phyloP scores from a whole-genome alignment of 116 monocot genomes.

The Cymodocea nodosa region DNA sequence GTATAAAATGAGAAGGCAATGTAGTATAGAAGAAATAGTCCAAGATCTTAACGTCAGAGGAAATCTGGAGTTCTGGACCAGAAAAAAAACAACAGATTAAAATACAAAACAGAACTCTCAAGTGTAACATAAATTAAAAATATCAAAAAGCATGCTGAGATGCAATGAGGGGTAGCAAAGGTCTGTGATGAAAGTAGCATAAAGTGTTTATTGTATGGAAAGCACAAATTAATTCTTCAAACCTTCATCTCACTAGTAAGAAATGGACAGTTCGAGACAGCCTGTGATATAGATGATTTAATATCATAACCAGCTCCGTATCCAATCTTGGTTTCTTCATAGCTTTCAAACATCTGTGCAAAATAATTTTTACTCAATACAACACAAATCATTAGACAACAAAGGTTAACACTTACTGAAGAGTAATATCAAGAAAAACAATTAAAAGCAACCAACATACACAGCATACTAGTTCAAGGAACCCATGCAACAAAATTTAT shows the following conservation, averaged over 20 bases:
- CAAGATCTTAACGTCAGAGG: no score
- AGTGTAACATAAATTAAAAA: no score
- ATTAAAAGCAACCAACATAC: not conserved
- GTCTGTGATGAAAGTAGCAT: no score
- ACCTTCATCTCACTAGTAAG: constrained; percentile 49
- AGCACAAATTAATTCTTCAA: not conserved
- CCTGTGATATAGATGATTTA: constrained; percentile 60
- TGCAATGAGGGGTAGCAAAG: not conserved
- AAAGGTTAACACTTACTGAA: not conserved
- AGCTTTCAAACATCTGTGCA: constrained; percentile 41
- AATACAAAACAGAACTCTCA: no score
- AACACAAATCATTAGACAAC: not conserved
- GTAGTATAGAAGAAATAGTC: no score
- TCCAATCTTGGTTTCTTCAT: constrained; percentile 54
- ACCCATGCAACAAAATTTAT: no score
- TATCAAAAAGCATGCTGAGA: not conserved
- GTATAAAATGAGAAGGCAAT: no score
- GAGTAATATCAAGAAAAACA: not conserved
- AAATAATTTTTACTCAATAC: not conserved
- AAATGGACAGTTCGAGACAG: constrained; percentile 44
- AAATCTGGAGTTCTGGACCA: no score
- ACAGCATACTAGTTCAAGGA: no score
- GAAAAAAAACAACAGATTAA: no score
- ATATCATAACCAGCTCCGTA: constrained; percentile 68
- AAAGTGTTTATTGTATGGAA: not conserved